Evolutionary conservation across 352 stramenopile genomes (phyloP), one percentile per base, ranked within the genome.

Genomic region (Pythium oligandrum): DNA sequence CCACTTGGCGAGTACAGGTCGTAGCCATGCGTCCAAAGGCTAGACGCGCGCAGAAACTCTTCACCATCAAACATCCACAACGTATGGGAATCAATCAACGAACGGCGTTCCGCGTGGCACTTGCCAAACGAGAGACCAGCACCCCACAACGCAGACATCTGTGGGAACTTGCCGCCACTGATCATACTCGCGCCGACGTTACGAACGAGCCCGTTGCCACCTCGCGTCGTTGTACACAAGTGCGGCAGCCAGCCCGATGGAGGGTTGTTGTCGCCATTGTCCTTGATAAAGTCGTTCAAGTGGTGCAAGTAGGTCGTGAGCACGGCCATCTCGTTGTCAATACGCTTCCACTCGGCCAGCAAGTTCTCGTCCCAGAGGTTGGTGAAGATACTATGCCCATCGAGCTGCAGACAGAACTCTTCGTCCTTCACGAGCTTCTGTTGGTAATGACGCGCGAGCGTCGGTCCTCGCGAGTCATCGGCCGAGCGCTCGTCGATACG

Each of bases 321-420:
- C 50, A 94, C 69, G 5, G 81, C 84, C 84, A 92, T 94, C 38
- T 94, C 84, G 54, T 94, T 94, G 55, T 77, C 63, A 6, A 89
- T 61, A 7, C 75, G 71, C 52, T 64, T 86, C 84, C 81, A 94
- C 35, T 94, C 81, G 32, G 66, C 63, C 37, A 94, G 26, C 1
- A 94, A 26, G 46, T 88, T 76, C 26, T 83, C 66, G 51, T 94
- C 84, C 84, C 84, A 94, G 7, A 71, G 57, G 62, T 91, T 92
- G 17, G 84, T 92, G 51, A 94, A 94, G 59, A 94, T 88, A 40
- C 75, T 89, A 66, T 94, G 84, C 4, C 79, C 81, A 36, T 94
- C 84, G 4, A 94, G 66, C 55, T 92, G 81, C 34, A 94, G 74
- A 63, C 83, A 94, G 43, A 94, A 94, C 53, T 91, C 84, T 44